Evolutionary conservation across 345 rosid species (phyloP), one percentile per base, ranked within the genome.

Genomic region (Eucalyptus camaldulensis): DNA sequence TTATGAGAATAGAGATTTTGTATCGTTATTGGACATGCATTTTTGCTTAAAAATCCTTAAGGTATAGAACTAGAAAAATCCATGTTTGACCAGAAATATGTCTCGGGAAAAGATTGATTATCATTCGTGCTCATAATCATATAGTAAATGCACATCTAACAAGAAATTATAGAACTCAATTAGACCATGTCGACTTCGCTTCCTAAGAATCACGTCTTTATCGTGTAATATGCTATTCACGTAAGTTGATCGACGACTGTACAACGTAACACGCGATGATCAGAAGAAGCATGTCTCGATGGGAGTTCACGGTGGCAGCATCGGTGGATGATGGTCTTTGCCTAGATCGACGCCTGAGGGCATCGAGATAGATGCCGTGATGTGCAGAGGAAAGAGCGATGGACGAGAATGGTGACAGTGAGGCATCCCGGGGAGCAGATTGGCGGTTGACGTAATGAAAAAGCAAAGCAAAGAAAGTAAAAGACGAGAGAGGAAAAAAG

Each of bases 21-120:
- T 1, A 1, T 19, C 0, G 2, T 19, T 53, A 19, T 53, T 53
- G 8, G 1, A 53, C 0, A 19, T 53, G 10, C 8, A 19, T 53
- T 19, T 53, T 53, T 53, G 58, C 1, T 53, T 53, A 19, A 53
- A 53, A 53, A 8, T 53, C 56, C 25, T 53, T 53, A 19, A 53
- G 25, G 22, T 19, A 53, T 53, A 53, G 1, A 53, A 53, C 4
- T 53, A 8, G 58, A 53, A 53, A 53, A 53, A 53, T 53, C 0
- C 1, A 1, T 19, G 21, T 53, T 53, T 53, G 24, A 4, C 24
- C 0, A 3, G 4, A 19, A 53, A 19, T 19, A 53, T 53, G 2
- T 1, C 58, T 5, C 0, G 0, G 0, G 10, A 19, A 53, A 19
- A 53, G 58, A 53, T 8, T 53, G 0, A 53, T 53, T 19, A 53